Percentiles rank a stretch among this genome's conserved stretches.
Evolutionary conservation across 2,329 filamentous ascomycete species (phyloP).

Genomic region (Apiospora kogelbergensis): DNA sequence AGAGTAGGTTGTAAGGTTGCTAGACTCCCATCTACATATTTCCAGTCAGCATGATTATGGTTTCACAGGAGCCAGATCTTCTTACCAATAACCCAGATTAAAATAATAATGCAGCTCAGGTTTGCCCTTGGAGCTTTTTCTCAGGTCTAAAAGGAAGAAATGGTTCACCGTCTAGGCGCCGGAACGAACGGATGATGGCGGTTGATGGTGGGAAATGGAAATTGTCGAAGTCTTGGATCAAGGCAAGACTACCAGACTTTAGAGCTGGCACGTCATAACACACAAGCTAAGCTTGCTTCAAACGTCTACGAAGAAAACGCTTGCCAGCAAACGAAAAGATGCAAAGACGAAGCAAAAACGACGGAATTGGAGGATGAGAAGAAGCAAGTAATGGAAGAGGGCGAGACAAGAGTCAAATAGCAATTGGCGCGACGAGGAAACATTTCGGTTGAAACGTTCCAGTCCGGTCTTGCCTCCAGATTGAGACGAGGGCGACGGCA

Average conservation of each 20-base stretch:
- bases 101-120: neutral
- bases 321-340: neutral
- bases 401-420: neutral
- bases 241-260: neutral
- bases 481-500: slow-evolving; percentile 3
- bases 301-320: neutral
- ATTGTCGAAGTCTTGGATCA: neutral
- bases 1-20: neutral
- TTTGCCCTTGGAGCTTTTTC: neutral
- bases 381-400: neutral
- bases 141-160: neutral
- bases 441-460: slow-evolving; percentile 5
- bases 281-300: neutral
- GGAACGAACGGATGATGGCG: neutral
- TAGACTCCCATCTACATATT: neutral
- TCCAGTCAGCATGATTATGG: neutral
- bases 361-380: neutral
- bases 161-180: neutral
- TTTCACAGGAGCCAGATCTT: neutral
- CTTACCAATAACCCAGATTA: neutral
- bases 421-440: neutral
- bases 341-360: neutral
- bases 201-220: neutral
- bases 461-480: neutral
- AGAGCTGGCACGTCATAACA: neutral